Conservation (phyloP, 345 rosid genomes). For the Brassica carinata region DNA sequence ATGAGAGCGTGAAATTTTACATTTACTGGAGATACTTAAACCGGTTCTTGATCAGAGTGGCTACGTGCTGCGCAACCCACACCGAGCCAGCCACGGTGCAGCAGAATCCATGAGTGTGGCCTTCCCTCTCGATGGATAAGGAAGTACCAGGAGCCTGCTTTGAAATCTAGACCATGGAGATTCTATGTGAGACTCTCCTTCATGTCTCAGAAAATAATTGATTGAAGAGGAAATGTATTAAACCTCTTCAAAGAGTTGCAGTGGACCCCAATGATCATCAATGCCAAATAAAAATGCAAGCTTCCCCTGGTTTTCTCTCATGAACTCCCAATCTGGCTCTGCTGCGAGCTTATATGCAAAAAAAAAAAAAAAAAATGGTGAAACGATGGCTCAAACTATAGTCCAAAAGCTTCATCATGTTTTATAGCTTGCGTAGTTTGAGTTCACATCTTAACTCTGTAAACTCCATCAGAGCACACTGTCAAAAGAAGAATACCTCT, state of each 20-base stretch:
- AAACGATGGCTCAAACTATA: slow-evolving; percentile 4
- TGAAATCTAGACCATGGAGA: slow-evolving; percentile 52
- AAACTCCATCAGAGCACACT: background rate
- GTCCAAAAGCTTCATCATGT: background rate
- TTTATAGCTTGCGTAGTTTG: background rate
- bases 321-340: slow-evolving; percentile 73
- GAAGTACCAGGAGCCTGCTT: slow-evolving; percentile 56
- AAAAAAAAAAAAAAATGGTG: background rate
- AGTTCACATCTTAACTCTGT: background rate
- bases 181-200: slow-evolving; percentile 1
- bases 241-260: slow-evolving; percentile 78
- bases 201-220: background rate
- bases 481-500: slow-evolving; percentile 48
- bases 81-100: slow-evolving; percentile 76
- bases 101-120: slow-evolving; percentile 73
- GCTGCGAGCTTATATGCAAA: slow-evolving; percentile 56
- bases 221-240: background rate
- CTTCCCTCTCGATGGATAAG: slow-evolving; percentile 76
- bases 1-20: background rate
- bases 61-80: slow-evolving; percentile 74
- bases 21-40: slow-evolving; percentile 12
- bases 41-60: slow-evolving; percentile 52
- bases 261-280: slow-evolving; percentile 91
- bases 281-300: slow-evolving; percentile 69
- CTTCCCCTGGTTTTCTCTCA: slow-evolving; percentile 60